These are phyloP conservation scores for Nakazawaea ernobii DNA, from an alignment of 805 yeast genomes.

Conservation along the genomic window DNA sequence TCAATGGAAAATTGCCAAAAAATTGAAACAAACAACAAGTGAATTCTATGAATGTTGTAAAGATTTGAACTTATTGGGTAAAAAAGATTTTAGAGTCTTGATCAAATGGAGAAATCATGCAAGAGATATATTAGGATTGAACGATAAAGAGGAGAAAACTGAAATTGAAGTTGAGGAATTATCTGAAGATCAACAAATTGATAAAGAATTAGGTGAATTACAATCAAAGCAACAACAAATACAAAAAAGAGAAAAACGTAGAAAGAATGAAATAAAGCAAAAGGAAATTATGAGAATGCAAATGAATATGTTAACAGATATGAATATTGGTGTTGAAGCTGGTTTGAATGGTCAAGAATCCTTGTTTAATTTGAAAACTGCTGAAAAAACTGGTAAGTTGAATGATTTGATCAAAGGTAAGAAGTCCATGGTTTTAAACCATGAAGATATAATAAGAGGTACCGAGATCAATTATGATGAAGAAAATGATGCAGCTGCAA, in stretches of 20 bases:
- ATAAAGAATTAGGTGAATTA: conserved; percentile 72
- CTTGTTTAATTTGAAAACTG: conserved; percentile 76
- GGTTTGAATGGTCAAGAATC: conserved; percentile 74
- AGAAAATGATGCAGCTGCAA: conserved; percentile 18
- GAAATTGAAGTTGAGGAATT: conserved; percentile 63
- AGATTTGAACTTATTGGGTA: conserved; percentile 91
- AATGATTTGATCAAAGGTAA: conserved; percentile 73
- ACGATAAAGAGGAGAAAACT: conserved; percentile 42
- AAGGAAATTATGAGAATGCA: conserved; percentile 89
- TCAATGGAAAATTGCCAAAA: conserved; percentile 67
- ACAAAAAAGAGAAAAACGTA: conserved; percentile 76
- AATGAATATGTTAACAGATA: conserved; percentile 92
- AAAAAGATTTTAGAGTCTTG: conserved; percentile 82
- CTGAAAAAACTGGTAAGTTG: conserved; percentile 81
- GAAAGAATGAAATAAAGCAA: conserved; percentile 75
- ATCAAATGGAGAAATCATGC: conserved; percentile 88
- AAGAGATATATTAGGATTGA: conserved; percentile 68
- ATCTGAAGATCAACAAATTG: conserved; percentile 86
- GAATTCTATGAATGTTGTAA: conserved; percentile 81
- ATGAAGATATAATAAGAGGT: conserved; percentile 48
- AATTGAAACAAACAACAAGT: conserved; percentile 68
- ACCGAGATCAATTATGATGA: conserved; percentile 56
- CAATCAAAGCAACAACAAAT: conserved; percentile 65
- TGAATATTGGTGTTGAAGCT: conserved; percentile 91
- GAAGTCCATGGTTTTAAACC: conserved; percentile 53